Evolutionary conservation across 768 basidiomycete species (phyloP), one percentile per base, ranked within the genome.

Genomic region (Harrya chromipes): DNA sequence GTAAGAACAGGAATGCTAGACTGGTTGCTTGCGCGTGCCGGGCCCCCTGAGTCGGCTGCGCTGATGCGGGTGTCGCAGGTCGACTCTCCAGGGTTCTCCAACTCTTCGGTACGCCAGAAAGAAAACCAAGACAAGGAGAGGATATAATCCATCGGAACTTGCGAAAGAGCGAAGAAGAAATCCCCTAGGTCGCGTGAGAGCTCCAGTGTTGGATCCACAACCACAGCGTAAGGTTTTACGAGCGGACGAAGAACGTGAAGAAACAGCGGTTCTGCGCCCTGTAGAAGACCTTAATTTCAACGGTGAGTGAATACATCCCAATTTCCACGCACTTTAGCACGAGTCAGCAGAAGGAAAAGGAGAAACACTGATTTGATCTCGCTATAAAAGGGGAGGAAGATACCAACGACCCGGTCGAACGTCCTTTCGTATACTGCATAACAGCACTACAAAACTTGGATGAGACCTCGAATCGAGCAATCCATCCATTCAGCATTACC

Each of bases 251-350:
- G 76, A 47, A 91, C 67, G 64, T 93, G 87, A 17, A 93, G 74
- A 59, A 81, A 90, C 39, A 93, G 78, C 7, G 90, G 91, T 68
- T 93, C 91, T 24, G 91, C 87, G 23, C 88, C 89, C 90, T 93
- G 57, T 7, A 47, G 21, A 21, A 56, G 16, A 48, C 1, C 43
- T 65, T 29, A 62, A 39, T 43, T 42, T 54, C 17, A 39, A 31
- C 21, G 19, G 6, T 36, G 41, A 42, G 33, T 16, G 35, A 42
- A 50, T 31, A 35, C 26, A 52, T 29, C 42, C 20, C 6, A 46
- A 47, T 35, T 36, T 45, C 51, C 38, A 70, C 81, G 51, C 62
- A 87, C 90, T 67, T 84, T 74, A 50, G 90, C 82, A 46, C 90
- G 82, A 50, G 87, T 87, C 33, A 90, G 56, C 21, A 92, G 73